Base-by-base conservation (phyloP, 108 stramenopile genomes). In the Nannochloropsis oceanica region DNA sequence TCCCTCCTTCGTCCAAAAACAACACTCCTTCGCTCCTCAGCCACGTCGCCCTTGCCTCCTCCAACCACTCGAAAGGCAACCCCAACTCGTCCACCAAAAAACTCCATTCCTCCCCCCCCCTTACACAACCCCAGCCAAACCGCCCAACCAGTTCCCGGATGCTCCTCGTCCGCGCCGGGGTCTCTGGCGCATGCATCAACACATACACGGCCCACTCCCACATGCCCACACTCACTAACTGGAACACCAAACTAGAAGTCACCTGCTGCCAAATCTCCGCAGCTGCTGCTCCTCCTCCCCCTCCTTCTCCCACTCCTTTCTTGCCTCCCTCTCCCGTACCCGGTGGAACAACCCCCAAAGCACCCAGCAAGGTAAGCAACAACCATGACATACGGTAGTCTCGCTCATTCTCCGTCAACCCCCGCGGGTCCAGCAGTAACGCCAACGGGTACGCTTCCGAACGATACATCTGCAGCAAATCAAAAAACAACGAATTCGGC, bases 161-260 rank as follows among this genome's bases (percentile, higher is more conserved):
- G 26, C 82, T 86, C 27, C 8, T 27, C 27, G 81, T 27, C 22
- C 87, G 44, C 12, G 26, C 87, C 14, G 44, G 13, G 83, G 79
- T 82, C 13, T 84, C 87, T 84, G 82, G 84, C 22, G 14, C 83
- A 11, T 84, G 84, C 34, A 87, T 25, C 43, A 82, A 18, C 20
- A 87, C 85, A 83, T 86, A 88, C 18, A 86, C 86, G 14, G 87
- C 87, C 87, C 87, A 88, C 85, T 86, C 50, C 87, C 87, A 88
- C 42, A 88, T 46, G 5, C 81, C 87, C 82, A 34, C 83, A 22
- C 82, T 20, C n/a, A 86, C 83, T 11, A 88, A 84, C 73, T 88
- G 87, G 87, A 85, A 86, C 50, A 86, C 85, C 24, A 88, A 26
- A 83, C 84, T 83, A 26, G 86, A 81, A 11, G 86, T 14, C 25